phyloP scores from a whole-genome alignment of 768 basidiomycete species.

The Dentipellis sp. region DNA sequence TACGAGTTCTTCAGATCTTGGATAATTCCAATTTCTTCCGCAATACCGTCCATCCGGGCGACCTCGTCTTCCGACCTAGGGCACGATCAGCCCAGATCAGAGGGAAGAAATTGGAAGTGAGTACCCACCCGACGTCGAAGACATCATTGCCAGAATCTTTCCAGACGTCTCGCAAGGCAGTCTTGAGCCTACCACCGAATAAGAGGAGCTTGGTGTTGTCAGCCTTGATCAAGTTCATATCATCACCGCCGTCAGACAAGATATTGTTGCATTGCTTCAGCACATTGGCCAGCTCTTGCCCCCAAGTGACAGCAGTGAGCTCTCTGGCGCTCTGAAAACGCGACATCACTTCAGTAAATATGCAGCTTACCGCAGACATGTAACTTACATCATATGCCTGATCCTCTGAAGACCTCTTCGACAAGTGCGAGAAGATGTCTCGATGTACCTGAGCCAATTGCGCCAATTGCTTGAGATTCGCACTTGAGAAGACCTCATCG shows the following conservation, averaged over 20 bases:
- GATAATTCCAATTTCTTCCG: conserved; percentile 69
- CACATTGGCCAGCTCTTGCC: conserved; percentile 71
- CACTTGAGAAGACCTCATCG: conserved; percentile 62
- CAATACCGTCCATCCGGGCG: conserved; percentile 53
- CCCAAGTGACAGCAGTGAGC: conserved; percentile 68
- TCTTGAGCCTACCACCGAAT: conserved; percentile 52
- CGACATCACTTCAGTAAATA: not conserved
- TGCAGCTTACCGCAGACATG: not conserved
- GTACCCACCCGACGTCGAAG: conserved; percentile 70
- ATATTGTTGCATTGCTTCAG: conserved; percentile 48
- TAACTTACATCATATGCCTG: conserved; percentile 65
- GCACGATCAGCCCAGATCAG: not conserved
- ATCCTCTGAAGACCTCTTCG: conserved; percentile 65
- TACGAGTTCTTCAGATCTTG: conserved; percentile 76
- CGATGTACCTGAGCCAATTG: conserved; percentile 53
- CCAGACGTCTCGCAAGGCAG: conserved; percentile 66
- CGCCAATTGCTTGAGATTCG: conserved; percentile 44
- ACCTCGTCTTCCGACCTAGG: conserved; percentile 64
- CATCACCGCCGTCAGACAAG: conserved; percentile 33
- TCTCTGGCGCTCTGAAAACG: conserved; percentile 68
- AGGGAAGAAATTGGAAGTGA: not conserved
- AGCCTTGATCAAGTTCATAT: conserved; percentile 23
- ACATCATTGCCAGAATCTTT: conserved; percentile 58
- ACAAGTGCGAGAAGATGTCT: conserved; percentile 57
- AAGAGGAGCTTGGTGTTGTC: conserved; percentile 26